Conservation (phyloP, 352 stramenopile species). For the Discostella stelligera region DNA sequence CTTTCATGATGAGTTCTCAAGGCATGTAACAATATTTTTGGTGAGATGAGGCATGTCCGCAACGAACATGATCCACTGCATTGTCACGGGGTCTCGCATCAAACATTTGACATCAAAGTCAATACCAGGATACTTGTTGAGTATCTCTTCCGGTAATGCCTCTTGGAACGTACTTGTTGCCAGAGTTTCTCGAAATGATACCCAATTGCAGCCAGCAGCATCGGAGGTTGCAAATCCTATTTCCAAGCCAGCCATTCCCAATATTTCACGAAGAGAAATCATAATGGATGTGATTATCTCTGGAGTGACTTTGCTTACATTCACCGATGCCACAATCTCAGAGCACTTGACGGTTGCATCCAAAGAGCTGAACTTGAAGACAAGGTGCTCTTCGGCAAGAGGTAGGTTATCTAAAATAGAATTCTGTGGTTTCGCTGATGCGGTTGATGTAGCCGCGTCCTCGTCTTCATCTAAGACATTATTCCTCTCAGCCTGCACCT, state of each 20-base stretch:
- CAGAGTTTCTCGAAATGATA: conserved; percentile 5
- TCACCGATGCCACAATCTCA: conserved; percentile 22
- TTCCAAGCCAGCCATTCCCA: conserved; percentile 9
- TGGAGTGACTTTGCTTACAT: conserved; percentile 18
- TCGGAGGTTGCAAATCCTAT: conserved; percentile 1
- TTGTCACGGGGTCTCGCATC: conserved; percentile 8
- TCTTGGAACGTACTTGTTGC: not conserved
- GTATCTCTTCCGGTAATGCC: conserved; percentile 3
- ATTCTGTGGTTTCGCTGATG: not conserved
- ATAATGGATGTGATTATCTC: conserved; percentile 5
- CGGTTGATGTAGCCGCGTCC: not conserved
- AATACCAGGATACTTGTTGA: conserved; percentile 5
- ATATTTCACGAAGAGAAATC: not conserved
- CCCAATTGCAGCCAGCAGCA: conserved; percentile 20
- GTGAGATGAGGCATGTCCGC: conserved; percentile 10
- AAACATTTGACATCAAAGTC: conserved; percentile 7
- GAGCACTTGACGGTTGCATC: conserved; percentile 16
- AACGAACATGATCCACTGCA: conserved; percentile 5
- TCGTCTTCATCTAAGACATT: conserved; percentile 6
- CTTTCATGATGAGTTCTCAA: conserved; percentile 9
- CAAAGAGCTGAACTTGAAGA: conserved; percentile 22
- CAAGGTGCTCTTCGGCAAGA: conserved; percentile 15
- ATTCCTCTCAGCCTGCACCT: conserved; percentile 8
- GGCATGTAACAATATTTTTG: no score
- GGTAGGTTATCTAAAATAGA: conserved; percentile 14